Evolutionary conservation across 2,329 filamentous ascomycete genomes (phyloP).

Genomic region (Elsinoe fawcettii): DNA sequence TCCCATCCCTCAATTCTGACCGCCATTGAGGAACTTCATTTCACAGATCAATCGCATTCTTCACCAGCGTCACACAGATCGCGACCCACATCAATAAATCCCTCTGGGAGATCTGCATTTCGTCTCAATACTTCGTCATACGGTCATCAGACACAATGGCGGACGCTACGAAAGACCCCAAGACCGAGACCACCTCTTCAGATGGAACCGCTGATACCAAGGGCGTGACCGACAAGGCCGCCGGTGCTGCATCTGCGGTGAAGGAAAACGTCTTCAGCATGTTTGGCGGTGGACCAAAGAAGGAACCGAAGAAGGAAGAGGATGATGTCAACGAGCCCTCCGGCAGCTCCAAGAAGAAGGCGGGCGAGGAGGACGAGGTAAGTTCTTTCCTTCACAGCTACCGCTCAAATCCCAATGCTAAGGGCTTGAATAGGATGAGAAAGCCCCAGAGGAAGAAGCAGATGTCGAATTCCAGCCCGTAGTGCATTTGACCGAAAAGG

Average conservation of each 20-base stretch:
- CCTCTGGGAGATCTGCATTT: neutral
- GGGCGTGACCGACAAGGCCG: constrained; percentile 31
- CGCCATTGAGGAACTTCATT: constrained; percentile 5
- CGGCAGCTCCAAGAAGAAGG: constrained; percentile 69
- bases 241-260: constrained; percentile 33
- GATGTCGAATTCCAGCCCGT: constrained; percentile 98
- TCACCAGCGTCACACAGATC: neutral
- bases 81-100: neutral
- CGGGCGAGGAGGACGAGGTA: constrained; percentile 45
- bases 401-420: neutral
- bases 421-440: constrained; percentile 27
- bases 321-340: constrained; percentile 76
- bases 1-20: constrained; percentile 7
- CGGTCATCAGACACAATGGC: constrained; percentile 4
- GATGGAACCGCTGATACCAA: constrained; percentile 33
- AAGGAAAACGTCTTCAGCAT: constrained; percentile 78
- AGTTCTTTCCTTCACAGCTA: constrained; percentile 25
- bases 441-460: constrained; percentile 53
- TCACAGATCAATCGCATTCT: neutral
- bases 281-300: constrained; percentile 97
- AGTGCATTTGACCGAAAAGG: constrained; percentile 89
- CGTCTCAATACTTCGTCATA: neutral
- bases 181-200: constrained; percentile 19
- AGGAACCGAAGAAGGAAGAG: constrained; percentile 77
- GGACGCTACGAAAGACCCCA: constrained; percentile 15